Conservation (phyloP, 169 alveolate species). For the Besnoitia besnoiti region DNA sequence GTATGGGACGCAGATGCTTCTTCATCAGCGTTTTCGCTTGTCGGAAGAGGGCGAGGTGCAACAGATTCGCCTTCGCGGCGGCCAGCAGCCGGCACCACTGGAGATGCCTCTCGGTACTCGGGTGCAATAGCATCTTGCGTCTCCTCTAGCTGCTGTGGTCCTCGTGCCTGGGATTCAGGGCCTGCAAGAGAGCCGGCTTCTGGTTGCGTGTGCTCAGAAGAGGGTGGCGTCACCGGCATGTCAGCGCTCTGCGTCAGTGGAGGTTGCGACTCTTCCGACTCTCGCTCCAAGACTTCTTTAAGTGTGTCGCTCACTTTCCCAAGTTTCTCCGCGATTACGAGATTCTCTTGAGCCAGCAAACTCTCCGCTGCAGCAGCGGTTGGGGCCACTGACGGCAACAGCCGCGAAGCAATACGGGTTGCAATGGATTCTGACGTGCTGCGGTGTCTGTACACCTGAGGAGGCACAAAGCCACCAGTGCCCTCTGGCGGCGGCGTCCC, state of each 20-base stretch:
- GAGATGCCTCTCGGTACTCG: background rate
- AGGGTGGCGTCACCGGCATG: background rate
- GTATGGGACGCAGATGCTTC: background rate
- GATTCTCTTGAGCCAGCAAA: conserved; percentile 28
- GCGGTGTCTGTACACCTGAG: conserved; percentile 47
- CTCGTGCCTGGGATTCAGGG: background rate
- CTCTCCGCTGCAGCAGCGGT: conserved; percentile 44
- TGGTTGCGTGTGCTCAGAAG: background rate
- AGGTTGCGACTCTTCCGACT: background rate
- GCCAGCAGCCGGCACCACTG: background rate
- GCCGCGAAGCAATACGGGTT: conserved; percentile 11
- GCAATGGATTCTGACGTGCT: conserved; percentile 20
- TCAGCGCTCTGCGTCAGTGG: background rate
- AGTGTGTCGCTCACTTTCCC: background rate
- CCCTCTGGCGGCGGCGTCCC: conserved; percentile 43
- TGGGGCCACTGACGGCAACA: conserved; percentile 37
- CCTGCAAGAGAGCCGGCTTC: background rate
- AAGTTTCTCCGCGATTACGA: conserved; percentile 20
- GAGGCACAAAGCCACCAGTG: conserved; percentile 7
- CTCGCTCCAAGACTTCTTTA: conserved; percentile 2
- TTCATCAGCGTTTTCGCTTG: background rate
- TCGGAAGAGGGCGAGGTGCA: background rate
- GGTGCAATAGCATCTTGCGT: background rate
- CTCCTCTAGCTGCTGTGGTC: background rate
- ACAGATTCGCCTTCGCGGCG: too few species aligned